Evolutionary conservation across 768 basidiomycete species (phyloP), one percentile per base, ranked within the genome.

Genomic region (Termitomyces sp.): DNA sequence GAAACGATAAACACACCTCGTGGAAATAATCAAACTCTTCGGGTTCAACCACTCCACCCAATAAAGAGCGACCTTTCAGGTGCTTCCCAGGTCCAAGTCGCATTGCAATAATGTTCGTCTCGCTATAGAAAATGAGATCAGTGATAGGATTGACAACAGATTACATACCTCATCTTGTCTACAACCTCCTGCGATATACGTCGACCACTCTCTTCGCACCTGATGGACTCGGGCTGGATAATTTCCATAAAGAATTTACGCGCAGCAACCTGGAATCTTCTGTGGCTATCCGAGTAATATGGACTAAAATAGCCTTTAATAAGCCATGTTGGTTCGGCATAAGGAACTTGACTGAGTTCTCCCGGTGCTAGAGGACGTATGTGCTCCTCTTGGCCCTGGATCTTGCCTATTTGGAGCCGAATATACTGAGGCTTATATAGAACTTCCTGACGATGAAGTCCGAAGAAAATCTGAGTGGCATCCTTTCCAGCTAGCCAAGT

Each of bases 1-100:
- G 14, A 23, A 37, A 17, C 17, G 28, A 30, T 35, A 33, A n/a
- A 59, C 63, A 11, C 55, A 86, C 88, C 76, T 92, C 95, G 65
- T 97, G 88, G 78, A 98, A 98, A 66, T 95, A 94, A 69, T 97
- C 91, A 64, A 89, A 98, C 62, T 94, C 87, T 66, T 91, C 90
- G 4, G 89, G 84, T 50, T 82, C 82, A 45, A 91, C 79, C 19
- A 84, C 70, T 11, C 92, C 93, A 28, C 83, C 87, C 71, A 94
- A 84, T 1, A 97, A 72, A 11, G 75, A 82, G 40, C 82, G 78
- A 0, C 94, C 92, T 66, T 89, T 75, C 21, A 97, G 79, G 66
- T 95, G 91, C 68, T 91, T 91, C 19, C 91, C 91, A 3, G 93
- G 94, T 1, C 94, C 94, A 52, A 94, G 78, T 5, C 94, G 83